These are phyloP conservation scores for Inosperma sp. DNA, from an alignment of 768 basidiomycete genomes.

Conservation along the genomic window DNA sequence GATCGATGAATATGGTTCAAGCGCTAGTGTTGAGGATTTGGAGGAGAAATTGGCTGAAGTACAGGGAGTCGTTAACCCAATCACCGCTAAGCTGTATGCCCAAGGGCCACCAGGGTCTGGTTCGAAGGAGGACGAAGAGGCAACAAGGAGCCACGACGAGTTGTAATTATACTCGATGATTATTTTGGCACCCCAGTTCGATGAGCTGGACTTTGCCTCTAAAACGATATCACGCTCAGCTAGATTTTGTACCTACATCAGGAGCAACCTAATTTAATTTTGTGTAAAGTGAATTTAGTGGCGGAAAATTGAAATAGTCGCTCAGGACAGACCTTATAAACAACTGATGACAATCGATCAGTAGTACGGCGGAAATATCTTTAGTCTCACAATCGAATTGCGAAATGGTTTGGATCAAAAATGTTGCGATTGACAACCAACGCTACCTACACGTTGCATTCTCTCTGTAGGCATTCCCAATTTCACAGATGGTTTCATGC, in stretches of 20 bases:
- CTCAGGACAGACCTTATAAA: too few species aligned
- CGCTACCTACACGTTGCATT: not conserved
- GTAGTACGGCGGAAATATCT: too few species aligned
- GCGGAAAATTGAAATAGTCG: too few species aligned
- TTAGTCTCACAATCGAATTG: too few species aligned
- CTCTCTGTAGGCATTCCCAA: too few species aligned
- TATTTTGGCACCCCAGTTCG: too few species aligned
- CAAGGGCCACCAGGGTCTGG: constrained; percentile 31
- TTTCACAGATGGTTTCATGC: not conserved
- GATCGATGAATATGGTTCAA: constrained; percentile 79
- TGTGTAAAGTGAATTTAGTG: too few species aligned
- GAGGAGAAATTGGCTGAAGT: constrained; percentile 88
- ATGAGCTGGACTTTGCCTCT: not conserved
- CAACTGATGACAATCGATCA: too few species aligned
- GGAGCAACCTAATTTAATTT: constrained; percentile 6
- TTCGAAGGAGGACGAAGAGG: constrained; percentile 38
- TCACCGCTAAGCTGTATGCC: constrained; percentile 76
- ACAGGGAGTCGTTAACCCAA: constrained; percentile 73
- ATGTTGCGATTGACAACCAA: not conserved
- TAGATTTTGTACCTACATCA: constrained; percentile 3
- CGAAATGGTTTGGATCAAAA: too few species aligned
- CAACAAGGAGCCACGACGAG: constrained; percentile 43
- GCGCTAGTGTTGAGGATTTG: constrained; percentile 78
- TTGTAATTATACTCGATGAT: too few species aligned
- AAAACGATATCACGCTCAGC: constrained; percentile 3